Evolutionary conservation across 306 rosid genomes (phyloP).

Genomic region (Senna tora): DNA sequence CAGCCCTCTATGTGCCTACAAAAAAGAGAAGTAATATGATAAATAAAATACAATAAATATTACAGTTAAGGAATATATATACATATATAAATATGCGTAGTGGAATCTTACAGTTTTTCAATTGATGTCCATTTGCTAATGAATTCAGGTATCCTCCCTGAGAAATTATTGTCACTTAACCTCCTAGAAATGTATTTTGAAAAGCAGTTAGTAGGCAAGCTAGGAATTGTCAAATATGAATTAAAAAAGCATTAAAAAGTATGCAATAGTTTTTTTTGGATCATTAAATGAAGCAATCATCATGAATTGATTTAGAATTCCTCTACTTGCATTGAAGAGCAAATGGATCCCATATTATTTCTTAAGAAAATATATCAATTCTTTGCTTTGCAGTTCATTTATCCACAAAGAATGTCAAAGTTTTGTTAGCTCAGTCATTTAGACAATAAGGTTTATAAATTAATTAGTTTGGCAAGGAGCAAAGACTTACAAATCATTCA

Average conservation of each 20-base stretch:
- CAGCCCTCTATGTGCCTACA: conserved; percentile 80
- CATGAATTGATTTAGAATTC: conserved; percentile 10
- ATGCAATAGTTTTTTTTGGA: not conserved
- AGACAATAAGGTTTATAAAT: conserved; percentile 4
- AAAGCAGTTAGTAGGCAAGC: conserved; percentile 35
- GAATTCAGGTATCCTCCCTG: conserved; percentile 82
- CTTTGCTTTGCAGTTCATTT: conserved; percentile 7
- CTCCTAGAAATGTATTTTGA: conserved; percentile 62
- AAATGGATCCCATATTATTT: not conserved
- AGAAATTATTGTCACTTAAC: conserved; percentile 74
- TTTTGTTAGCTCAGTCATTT: conserved; percentile 6
- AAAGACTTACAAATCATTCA: conserved; percentile 79
- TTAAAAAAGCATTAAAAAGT: not conserved
- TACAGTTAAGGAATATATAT: not conserved
- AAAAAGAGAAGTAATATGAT: conserved; percentile 23
- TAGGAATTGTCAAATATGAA: conserved; percentile 21
- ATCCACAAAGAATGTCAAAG: conserved; percentile 28
- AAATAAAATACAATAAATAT: conserved; percentile 3
- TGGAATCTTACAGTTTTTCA: conserved; percentile 73
- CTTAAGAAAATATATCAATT: not conserved
- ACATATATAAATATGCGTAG: conserved; percentile 17
- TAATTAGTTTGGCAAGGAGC: conserved; percentile 14
- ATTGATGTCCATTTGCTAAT: conserved; percentile 63
- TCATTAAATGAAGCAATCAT: not conserved
- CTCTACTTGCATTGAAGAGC: conserved; percentile 16